Evolutionary conservation across 2,329 filamentous ascomycete species (phyloP), one percentile per base, ranked within the genome.

Genomic region (Cladophialophora yegresii): DNA sequence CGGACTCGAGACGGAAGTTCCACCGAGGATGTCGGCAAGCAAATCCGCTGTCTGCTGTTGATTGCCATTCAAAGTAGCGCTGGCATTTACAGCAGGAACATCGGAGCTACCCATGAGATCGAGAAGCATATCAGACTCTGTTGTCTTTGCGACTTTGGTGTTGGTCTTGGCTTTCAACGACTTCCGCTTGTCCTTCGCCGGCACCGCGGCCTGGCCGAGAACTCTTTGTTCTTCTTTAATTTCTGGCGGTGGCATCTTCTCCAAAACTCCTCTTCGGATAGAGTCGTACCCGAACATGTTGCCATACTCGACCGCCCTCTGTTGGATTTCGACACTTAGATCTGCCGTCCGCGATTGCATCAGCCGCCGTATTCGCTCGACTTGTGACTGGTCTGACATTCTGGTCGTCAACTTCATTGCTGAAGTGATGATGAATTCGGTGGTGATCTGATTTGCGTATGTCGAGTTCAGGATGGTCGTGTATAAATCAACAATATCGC

Each of bases 241-340:
- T 76, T 98, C 93, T 8, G 95, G 95, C 1, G 95, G 87, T 7
- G 95, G 95, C 96, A 99, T 99, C 77, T 95, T 96, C 79, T 99
- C 95, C 10, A 99, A 81, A 2, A 99, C 95, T 63, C 95, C 95
- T 65, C 85, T 86, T 61, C 93, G 88, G 62, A 99, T 90, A 65
- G 92, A 83, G 71, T 99, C 93, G 72, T 92, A 92, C 0, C 86
- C 86, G 73, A 99, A 98, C n/a, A 99, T 83, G 73, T 98, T 98
- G 64, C 88, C 87, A 73, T 98, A 99, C 76, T 99, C 95, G 22
- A 96, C 93, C 4, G 93, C 90, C 75, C 95, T 88, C 77, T 99
- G 95, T 77, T 99, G 96, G 26, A 98, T 90, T 76, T 99, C 95
- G 28, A 98, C 89, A 73, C 96, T 93, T 58, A 99, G 82, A 75